Evolutionary conservation across 257 asterid genomes (phyloP), one percentile per base, ranked within the genome.

Genomic region (Voacanga thouarsii): DNA sequence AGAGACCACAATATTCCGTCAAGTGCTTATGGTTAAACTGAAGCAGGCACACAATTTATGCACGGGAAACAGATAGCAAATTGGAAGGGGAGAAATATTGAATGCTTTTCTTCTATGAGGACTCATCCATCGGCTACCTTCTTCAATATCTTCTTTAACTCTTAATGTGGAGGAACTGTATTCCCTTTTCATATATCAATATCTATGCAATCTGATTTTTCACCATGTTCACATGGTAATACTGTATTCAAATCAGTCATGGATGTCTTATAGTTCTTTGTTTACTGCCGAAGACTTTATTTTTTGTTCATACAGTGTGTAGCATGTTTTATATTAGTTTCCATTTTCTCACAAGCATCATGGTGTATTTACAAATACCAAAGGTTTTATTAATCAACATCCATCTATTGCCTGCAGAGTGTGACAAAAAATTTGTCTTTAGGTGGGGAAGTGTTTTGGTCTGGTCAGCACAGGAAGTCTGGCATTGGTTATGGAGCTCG

Each of bases 371-470:
- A 18, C 16, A 39, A 60, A 66, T 37, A 9, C 7, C 10, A 63
- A 16, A 65, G 11, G 3, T 19, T 66, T 67, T 33, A 21, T 37
- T 67, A 11, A 68, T 68, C 18, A 41, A 68, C 16, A 8, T 68
- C 53, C 21, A 10, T 83, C 24, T 64, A 6, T 77, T 81, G 61
- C 61, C 77, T 84, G 88, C 91, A 95, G 99, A 95, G 97, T 76
- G 89, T 95, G 71, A 87, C 92, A 75, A 89, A 89, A 61, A 82
- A 80, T 83, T 82, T 95, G 75, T 95, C 98, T 30, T 84, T 92
- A 87, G 99, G 97, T 49, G 97, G 99, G 69, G 99, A 92, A 84
- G 90, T 90, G 59, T 92, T 93, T 86, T 95, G 99, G 99, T 96
- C 96, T 82, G 98, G 99, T 84, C 98, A 92, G 80, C 97, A 90